Evolutionary conservation across 179 eudicot genomes (phyloP).

Genomic region (Gypsophila paniculata): DNA sequence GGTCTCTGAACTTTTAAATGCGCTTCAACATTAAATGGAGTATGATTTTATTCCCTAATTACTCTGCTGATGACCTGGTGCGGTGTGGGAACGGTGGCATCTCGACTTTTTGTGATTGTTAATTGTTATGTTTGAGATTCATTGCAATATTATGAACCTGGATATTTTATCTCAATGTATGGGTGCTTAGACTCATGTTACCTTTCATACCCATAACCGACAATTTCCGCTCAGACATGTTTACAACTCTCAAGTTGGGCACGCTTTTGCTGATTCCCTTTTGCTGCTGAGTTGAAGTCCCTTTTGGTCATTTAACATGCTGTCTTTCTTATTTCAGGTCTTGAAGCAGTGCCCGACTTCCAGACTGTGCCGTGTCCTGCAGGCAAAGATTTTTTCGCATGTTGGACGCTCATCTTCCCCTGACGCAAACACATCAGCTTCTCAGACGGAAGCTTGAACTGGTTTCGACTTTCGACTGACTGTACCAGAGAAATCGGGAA

Average conservation of each 20-base stretch:
- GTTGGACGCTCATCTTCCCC: slow-evolving; percentile 22
- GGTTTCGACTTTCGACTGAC: slow-evolving; percentile 14
- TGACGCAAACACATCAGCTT: slow-evolving; percentile 21
- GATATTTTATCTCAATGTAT: too few relatives aligned
- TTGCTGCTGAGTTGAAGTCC: background rate
- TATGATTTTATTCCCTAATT: background rate
- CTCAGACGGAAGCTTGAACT: slow-evolving; percentile 29
- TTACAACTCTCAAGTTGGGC: too few relatives aligned
- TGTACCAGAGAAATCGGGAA: slow-evolving; percentile 12
- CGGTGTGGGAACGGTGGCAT: background rate
- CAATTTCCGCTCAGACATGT: too few relatives aligned
- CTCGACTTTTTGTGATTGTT: background rate
- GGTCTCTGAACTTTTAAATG: background rate
- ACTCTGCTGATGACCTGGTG: background rate
- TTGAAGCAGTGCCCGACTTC: slow-evolving; percentile 23
- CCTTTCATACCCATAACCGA: too few relatives aligned
- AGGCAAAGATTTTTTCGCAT: slow-evolving; percentile 19
- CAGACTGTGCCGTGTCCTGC: slow-evolving; percentile 17
- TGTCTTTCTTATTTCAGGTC: slow-evolving; percentile 12
- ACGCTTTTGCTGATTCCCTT: background rate
- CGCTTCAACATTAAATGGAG: background rate
- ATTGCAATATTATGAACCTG: too few relatives aligned
- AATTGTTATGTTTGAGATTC: background rate
- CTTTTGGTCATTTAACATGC: background rate
- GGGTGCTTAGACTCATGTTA: too few relatives aligned